phyloP scores from a whole-genome alignment of 1,284 basidiomycete genomes.

The Heterobasidion irregulare region DNA sequence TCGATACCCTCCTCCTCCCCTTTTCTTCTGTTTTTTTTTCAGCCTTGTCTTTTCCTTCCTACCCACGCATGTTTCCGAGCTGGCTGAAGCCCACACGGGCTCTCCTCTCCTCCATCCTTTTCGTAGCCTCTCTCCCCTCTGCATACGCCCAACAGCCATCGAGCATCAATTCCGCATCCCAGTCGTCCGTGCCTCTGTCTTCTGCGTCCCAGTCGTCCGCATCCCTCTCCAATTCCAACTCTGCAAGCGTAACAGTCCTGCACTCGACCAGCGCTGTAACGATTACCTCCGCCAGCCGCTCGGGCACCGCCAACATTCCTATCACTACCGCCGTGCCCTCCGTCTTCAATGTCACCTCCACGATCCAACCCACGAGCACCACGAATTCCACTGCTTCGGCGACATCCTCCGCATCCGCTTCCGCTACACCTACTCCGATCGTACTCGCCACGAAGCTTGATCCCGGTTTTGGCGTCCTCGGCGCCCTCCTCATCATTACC shows the following conservation, averaged over 20 bases:
- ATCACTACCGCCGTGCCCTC: slow-evolving; percentile 47
- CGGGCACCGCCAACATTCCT: slow-evolving; percentile 36
- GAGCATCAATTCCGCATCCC: background rate
- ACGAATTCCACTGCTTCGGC: slow-evolving; percentile 19
- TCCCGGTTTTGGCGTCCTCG: slow-evolving; percentile 85
- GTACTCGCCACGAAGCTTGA: slow-evolving; percentile 72
- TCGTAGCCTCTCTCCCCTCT: slow-evolving; percentile 4
- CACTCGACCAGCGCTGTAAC: slow-evolving; percentile 40
- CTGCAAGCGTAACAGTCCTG: slow-evolving; percentile 31
- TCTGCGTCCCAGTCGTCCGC: slow-evolving; percentile 18
- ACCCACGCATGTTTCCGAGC: slow-evolving; percentile 11
- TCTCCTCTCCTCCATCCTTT: slow-evolving; percentile 8
- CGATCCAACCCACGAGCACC: slow-evolving; percentile 30
- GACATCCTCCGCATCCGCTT: slow-evolving; percentile 34
- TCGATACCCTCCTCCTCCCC: background rate
- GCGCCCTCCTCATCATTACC: slow-evolving; percentile 81
- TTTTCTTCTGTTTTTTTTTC: background rate
- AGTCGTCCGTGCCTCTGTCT: background rate
- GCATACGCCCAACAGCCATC: slow-evolving; percentile 1
- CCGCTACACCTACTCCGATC: slow-evolving; percentile 44
- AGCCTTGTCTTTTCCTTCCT: background rate
- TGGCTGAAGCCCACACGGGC: slow-evolving; percentile 5
- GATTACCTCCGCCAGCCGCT: slow-evolving; percentile 36
- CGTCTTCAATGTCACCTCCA: slow-evolving; percentile 50
- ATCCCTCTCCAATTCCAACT: background rate